Base-by-base conservation (phyloP, 2,329 filamentous ascomycete species). In the Triangularia setosa region DNA sequence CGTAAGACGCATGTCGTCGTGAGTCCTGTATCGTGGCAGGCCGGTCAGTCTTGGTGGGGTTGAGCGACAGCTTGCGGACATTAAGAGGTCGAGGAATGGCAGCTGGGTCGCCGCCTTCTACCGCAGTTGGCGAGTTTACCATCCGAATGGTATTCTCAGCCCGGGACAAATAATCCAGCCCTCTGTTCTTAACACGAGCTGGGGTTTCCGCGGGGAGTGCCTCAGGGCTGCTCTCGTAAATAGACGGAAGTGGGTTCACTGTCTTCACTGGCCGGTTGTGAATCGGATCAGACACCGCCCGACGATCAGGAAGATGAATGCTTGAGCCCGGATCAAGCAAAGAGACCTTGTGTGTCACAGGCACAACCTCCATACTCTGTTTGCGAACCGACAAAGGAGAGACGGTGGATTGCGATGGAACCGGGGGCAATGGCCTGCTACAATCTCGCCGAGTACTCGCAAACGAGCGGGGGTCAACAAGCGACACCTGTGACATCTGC, bases 91-190 rank as follows among this genome's bases (percentile, higher is more conserved):
- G 73, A 0, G 80, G 78, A 1, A 73, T 70, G 28, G 75, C 72
- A 1, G 76, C 72, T 2, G 74, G 73, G 27, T 48, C 40, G 6
- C 72, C 61, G 2, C 74, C 73, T 55, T 72, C 75, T n/a, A 70
- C 68, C 2, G 72, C 73, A 1, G 76, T 76, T 3, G 82, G 80
- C 2, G 83, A 83, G 64, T 80, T 75, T n/a, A 86, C 84, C 4
- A 86, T 73, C 5, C 83, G 81, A 69, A 86, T 86, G 0, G 83
- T 85, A 58, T 83, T 79, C 63, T 82, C 79, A 2, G 79, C 78
- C 30, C 75, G 77, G 58, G 78, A 76, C 7, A 85, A 72, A 68
- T 80, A 82, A 25, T 81, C 78, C 6, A 84, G 69, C 12, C 76
- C 77, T 14, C 70, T 74, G 48, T 79, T 78, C 53, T 72, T 68